Conservation (phyloP, 106 monocot genomes). For the Dendrobium catenatum region DNA sequence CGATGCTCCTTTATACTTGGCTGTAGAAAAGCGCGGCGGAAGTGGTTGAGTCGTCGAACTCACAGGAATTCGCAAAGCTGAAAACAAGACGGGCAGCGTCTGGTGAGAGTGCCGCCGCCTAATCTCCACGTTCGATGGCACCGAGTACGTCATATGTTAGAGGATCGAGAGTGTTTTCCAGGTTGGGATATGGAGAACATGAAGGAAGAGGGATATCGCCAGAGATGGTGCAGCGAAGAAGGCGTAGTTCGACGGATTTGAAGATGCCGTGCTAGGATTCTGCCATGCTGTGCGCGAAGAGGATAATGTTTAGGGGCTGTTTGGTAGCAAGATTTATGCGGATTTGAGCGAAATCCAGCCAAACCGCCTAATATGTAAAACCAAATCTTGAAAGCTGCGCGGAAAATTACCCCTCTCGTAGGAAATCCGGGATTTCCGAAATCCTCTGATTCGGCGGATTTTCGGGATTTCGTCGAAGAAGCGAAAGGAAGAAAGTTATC, state of each 20-base stretch:
- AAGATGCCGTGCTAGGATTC: conserved; percentile 18
- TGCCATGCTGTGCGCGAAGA: conserved; percentile 3
- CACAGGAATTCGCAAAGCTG: conserved; percentile 30
- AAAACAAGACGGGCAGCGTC: conserved; percentile 34
- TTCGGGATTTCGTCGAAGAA: no score
- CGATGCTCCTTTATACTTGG: conserved; percentile 37
- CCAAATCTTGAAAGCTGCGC: no score
- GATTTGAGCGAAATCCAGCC: no score
- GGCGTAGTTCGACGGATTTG: conserved; percentile 71
- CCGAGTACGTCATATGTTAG: conserved; percentile 33
- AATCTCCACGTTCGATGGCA: conserved; percentile 63
- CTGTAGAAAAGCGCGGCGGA: conserved; percentile 55
- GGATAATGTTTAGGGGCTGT: background rate
- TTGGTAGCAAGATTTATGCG: no score
- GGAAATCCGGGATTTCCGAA: no score
- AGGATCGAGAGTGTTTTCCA: conserved; percentile 18
- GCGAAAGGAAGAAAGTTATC: no score
- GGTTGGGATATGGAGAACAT: background rate
- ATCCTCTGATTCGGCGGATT: no score
- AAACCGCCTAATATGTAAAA: no score
- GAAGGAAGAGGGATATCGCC: conserved; percentile 8
- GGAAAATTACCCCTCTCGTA: no score
- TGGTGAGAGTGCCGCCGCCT: conserved; percentile 48
- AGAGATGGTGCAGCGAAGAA: conserved; percentile 76
- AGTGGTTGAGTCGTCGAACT: conserved; percentile 38